Evolutionary conservation across 345 rosid genomes (phyloP).

Genomic region (Pistacia vera): DNA sequence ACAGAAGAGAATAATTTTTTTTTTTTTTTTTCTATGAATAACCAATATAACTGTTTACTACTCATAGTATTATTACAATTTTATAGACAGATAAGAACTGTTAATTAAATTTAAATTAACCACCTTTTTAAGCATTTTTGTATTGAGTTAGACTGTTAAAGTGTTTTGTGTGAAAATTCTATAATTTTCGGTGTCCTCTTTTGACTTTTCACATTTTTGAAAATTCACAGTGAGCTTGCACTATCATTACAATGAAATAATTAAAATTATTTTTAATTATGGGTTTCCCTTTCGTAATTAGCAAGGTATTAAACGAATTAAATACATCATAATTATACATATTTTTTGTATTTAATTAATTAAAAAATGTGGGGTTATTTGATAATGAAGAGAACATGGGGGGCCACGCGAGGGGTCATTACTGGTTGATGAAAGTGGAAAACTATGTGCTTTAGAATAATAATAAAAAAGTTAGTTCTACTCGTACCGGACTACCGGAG

Average conservation of each 20-base stretch:
- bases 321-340: background rate
- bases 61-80: background rate
- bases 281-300: background rate
- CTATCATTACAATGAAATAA: background rate
- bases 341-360: no score
- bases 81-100: background rate
- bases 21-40: background rate
- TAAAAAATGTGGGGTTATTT: background rate
- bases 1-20: background rate
- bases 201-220: background rate
- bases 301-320: background rate
- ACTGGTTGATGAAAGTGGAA: conserved; percentile 25
- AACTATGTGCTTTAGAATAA: background rate
- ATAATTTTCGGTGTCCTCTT: no score
- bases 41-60: background rate
- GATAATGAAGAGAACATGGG: conserved; percentile 23
- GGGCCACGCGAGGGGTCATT: conserved; percentile 11
- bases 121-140: no score
- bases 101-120: background rate
- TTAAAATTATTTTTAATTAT: background rate
- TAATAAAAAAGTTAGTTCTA: background rate
- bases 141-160: no score
- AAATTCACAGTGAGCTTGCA: no score
- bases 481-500: conserved; percentile 23
- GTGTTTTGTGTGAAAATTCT: no score